Conservation (phyloP, 345 rosid genomes). For the Limnanthes douglasii region DNA sequence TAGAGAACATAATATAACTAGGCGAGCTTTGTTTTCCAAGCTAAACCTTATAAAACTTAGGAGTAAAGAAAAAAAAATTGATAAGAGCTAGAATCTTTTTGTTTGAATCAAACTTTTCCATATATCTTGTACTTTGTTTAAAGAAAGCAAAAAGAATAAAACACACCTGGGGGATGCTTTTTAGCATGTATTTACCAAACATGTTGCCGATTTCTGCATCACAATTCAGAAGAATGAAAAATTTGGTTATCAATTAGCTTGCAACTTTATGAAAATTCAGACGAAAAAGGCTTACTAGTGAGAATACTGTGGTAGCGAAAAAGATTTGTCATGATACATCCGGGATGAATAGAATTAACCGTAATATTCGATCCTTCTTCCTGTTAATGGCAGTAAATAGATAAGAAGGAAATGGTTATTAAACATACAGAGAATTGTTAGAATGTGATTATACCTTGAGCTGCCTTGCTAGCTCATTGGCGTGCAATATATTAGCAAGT, state of each 20-base stretch:
- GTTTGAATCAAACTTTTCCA: too few relatives aligned
- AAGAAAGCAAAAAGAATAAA: background rate
- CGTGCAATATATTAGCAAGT: slow-evolving; percentile 69
- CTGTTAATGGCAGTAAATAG: slow-evolving; percentile 12
- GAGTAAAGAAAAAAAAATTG: background rate
- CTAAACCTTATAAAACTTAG: too few relatives aligned
- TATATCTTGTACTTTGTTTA: too few relatives aligned
- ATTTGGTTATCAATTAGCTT: background rate
- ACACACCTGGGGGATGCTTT: slow-evolving; percentile 52
- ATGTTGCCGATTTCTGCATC: slow-evolving; percentile 24
- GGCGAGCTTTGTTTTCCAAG: too few relatives aligned
- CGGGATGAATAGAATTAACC: slow-evolving; percentile 72
- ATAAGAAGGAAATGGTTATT: background rate
- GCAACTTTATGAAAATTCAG: background rate
- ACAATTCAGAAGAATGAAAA: background rate
- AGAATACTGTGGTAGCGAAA: slow-evolving; percentile 30
- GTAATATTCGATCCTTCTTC: slow-evolving; percentile 46
- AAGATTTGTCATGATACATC: slow-evolving; percentile 47
- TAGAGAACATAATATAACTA: background rate
- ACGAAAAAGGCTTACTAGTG: slow-evolving; percentile 16
- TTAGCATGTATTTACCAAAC: slow-evolving; percentile 30
- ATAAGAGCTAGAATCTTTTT: background rate
- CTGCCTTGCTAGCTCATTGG: slow-evolving; percentile 57
- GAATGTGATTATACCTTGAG: slow-evolving; percentile 34
- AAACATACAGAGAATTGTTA: background rate